Percentiles rank a stretch among this genome's conserved stretches.
phyloP scores from a whole-genome alignment of 202 grass and related monocot genomes.

The Schoenoplectus tabernaemontani region DNA sequence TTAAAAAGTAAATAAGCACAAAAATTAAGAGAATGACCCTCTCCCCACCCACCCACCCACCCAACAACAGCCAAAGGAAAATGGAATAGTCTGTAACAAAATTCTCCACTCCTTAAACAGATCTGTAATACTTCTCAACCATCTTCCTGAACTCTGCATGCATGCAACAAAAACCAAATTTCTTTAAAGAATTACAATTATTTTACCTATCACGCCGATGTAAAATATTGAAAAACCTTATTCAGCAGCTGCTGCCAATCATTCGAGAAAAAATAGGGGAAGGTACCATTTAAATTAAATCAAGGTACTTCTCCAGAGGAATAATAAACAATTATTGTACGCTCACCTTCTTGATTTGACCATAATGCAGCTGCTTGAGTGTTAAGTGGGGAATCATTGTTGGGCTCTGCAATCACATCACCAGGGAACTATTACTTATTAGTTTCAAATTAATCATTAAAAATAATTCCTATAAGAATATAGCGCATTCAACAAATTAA shows the following conservation, averaged over 20 bases:
- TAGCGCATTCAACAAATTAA: not conserved
- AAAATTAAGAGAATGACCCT: too few relatives aligned
- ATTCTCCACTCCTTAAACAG: slow-evolving; percentile 16
- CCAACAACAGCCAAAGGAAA: too few relatives aligned
- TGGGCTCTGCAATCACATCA: slow-evolving; percentile 53
- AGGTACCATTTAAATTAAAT: not conserved
- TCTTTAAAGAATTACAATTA: not conserved
- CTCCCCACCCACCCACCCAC: too few relatives aligned
- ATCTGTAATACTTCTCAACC: slow-evolving; percentile 81
- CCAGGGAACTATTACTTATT: not conserved
- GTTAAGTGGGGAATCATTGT: slow-evolving; percentile 93
- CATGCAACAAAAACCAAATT: not conserved
- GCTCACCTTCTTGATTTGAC: slow-evolving; percentile 79
- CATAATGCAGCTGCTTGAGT: slow-evolving; percentile 83
- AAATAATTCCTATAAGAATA: not conserved
- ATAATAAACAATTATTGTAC: not conserved
- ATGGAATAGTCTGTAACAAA: not conserved
- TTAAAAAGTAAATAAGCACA: slow-evolving; percentile 2
- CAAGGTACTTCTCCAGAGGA: not conserved
- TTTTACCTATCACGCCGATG: not conserved
- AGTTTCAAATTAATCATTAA: not conserved
- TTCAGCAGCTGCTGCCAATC: too few relatives aligned
- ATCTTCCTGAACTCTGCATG: slow-evolving; percentile 84
- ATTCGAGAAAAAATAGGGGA: not conserved
- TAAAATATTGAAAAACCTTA: not conserved